A percentile compares a stretch with the other conserved stretches of the same genome.
These are phyloP conservation scores for Uronychia binucleata DNA, from an alignment of 73 alveolate species.

Conservation along the genomic window DNA sequence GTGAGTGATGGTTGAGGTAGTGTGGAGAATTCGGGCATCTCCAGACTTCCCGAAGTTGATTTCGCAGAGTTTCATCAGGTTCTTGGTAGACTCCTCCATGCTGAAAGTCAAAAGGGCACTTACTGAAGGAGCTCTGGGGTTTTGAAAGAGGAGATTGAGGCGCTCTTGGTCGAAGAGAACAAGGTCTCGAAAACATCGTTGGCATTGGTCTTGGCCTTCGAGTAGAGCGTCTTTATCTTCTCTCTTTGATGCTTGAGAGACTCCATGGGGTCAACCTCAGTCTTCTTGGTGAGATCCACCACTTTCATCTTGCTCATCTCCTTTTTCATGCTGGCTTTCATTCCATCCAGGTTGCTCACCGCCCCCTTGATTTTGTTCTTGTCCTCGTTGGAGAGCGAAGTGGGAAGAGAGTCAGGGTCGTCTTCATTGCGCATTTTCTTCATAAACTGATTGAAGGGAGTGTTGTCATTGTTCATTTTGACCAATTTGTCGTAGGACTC, in stretches of 20 bases:
- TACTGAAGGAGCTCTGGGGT: not conserved
- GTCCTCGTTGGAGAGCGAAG: slow-evolving; percentile 14
- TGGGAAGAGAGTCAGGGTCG: slow-evolving; percentile 9
- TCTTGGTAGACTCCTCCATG: not conserved
- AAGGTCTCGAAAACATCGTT: not conserved
- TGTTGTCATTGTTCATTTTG: not conserved
- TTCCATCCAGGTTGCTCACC: slow-evolving; percentile 10
- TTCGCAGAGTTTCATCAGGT: not conserved
- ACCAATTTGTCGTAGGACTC: not conserved
- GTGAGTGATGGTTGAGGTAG: too few species aligned
- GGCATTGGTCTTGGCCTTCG: not conserved
- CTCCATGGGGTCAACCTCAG: not conserved
- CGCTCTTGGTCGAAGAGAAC: not conserved
- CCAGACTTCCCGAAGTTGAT: not conserved
- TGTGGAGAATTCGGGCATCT: not conserved
- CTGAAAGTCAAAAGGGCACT: not conserved
- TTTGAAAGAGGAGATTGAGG: not conserved
- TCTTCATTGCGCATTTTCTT: not conserved
- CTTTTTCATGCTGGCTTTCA: slow-evolving; percentile 32
- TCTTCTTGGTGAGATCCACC: slow-evolving; percentile 35
- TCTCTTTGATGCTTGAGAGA: not conserved
- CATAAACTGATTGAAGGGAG: not conserved
- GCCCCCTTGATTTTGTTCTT: slow-evolving; percentile 19
- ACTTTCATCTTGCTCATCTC: slow-evolving; percentile 47
- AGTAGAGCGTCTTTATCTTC: not conserved